Conservation (phyloP, 23 red algal genomes). For the Chondrus crispus region DNA sequence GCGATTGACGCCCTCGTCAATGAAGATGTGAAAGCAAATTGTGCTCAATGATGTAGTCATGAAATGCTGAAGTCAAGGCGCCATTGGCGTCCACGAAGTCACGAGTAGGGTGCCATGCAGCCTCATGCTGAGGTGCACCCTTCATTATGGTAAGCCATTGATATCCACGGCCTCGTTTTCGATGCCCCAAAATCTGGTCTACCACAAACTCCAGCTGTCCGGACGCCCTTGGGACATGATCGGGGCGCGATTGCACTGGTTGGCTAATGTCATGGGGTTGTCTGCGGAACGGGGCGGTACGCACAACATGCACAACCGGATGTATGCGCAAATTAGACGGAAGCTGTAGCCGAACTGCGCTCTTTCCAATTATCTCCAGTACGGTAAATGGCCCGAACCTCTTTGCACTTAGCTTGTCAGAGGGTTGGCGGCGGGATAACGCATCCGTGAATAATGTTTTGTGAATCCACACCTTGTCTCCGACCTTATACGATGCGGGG, state of each 20-base stretch:
- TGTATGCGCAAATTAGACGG: not conserved
- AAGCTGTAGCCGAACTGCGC: not conserved
- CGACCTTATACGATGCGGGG: not conserved
- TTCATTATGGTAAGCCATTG: conserved; percentile 4
- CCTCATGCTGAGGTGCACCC: not conserved
- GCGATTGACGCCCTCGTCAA: not conserved
- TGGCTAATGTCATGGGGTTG: not conserved
- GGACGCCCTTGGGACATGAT: not conserved
- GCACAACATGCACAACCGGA: conserved; percentile 2
- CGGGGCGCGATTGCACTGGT: not conserved
- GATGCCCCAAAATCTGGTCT: not conserved
- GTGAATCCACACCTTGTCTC: not conserved
- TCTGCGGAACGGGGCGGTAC: not conserved
- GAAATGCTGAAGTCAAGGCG: not conserved
- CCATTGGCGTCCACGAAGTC: not conserved
- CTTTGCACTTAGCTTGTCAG: not conserved
- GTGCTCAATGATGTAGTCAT: not conserved
- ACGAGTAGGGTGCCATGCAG: not conserved
- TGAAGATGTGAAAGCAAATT: not conserved
- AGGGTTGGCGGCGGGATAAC: not conserved
- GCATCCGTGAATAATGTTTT: not conserved
- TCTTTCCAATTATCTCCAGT: not conserved
- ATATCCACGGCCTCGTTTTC: not conserved
- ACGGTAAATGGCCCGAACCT: not conserved
- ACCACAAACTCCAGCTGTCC: not conserved